Evolutionary conservation across 306 rosid genomes (phyloP), one percentile per base, ranked within the genome.

Genomic region (Elaeagnus macrophylla): DNA sequence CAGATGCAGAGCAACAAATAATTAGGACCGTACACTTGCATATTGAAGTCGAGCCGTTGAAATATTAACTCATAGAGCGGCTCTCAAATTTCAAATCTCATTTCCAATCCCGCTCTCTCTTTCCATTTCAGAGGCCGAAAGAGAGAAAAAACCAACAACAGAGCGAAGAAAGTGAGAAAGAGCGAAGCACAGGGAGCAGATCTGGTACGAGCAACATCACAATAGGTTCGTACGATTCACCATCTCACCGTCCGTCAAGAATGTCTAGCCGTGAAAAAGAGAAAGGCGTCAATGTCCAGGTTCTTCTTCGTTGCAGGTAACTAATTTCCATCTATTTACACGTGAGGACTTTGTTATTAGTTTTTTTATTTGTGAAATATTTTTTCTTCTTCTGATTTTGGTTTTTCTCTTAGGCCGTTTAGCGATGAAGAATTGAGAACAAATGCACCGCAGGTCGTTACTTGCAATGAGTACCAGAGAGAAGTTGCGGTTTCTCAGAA

Each of bases 221-320:
- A 40, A 43, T 38, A 37, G 55, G 63, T 52, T 38, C 40, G 40
- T 35, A 46, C 66, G 70, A 48, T 3, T 38, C 49, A 17, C 61
- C 59, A 41, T 46, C 71, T 46, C 57, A 38, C 55, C 10, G 37
- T 47, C 45, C 52, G 35, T 68, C 51, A 53, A 70, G 62, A 70
- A 89, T 89, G 97, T 79, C 97, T 13, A 70, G 73, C 35, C 94
- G 94, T 25, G 96, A 80, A 70, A 89, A 83, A 61, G 97, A 89
- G 76, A 89, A 89, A 59, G 97, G 97, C 15, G 97, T 89, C 37
- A 89, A 89, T 54, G 97, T 89, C 65, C 97, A 89, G 60, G 97
- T 89, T 42, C 95, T 89, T 56, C 95, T 89, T 37, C 94, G 95
- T 42, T 89, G 97, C 87, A 76, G 97, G 97, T 89, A 70, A n/a